Conservation (phyloP, 495 filamentous ascomycete species). For the Pseudomonodictys pantanalensis region DNA sequence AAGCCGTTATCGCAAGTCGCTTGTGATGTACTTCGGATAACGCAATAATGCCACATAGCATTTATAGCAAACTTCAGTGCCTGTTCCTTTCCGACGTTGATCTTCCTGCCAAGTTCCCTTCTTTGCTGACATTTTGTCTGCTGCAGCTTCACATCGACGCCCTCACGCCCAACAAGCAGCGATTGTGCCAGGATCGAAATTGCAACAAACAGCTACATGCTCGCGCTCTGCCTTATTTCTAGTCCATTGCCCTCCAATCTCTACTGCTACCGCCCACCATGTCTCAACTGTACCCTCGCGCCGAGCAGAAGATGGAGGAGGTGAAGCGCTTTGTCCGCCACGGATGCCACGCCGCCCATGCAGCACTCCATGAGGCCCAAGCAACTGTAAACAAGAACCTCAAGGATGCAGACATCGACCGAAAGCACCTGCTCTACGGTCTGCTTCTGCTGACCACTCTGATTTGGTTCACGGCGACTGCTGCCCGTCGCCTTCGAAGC, state of each 20-base stretch:
- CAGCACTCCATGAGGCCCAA: neutral
- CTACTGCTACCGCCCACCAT: neutral
- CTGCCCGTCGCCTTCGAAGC: neutral
- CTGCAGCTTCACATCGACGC: too few species aligned
- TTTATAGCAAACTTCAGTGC: too few species aligned
- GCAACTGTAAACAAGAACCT: neutral
- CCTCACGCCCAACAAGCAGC: too few species aligned
- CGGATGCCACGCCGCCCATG: slow-evolving; percentile 14
- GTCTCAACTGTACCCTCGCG: neutral
- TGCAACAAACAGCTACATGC: too few species aligned
- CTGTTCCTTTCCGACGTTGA: too few species aligned
- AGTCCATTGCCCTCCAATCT: neutral
- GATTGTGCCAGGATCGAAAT: too few species aligned
- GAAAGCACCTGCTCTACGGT: slow-evolving; percentile 21
- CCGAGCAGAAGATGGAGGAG: slow-evolving; percentile 20
- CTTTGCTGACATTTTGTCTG: too few species aligned
- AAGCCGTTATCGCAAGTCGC: too few species aligned
- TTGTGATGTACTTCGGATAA: too few species aligned
- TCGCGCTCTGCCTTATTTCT: neutral
- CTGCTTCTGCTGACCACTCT: slow-evolving; percentile 14
- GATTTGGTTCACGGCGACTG: slow-evolving; percentile 6
- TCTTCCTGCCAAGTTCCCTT: too few species aligned
- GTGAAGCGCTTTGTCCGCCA: slow-evolving; percentile 29
- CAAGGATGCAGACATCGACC: neutral
- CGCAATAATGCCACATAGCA: too few species aligned